Percentiles rank a stretch among this genome's conserved stretches.
Conservation (phyloP, 371 early-diverging fungal species). For the Mucor velutinosus region DNA sequence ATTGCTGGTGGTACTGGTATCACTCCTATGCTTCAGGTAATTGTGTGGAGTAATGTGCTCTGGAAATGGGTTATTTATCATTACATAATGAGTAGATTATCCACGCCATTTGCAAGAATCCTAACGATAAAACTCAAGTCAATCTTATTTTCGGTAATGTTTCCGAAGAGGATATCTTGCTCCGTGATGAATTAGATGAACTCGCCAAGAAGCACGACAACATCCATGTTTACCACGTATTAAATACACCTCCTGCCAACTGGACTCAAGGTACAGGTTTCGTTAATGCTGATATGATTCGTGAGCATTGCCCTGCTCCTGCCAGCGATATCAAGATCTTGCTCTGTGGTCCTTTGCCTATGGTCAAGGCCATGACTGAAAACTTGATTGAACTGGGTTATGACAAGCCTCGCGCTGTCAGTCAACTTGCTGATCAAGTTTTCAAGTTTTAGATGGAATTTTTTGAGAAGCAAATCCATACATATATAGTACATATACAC, state of each 20-base stretch:
- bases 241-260: constrained; percentile 79
- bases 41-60: neutral
- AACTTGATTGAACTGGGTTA: constrained; percentile 70
- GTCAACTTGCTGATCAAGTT: constrained; percentile 79
- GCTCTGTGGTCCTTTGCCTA: constrained; percentile 95
- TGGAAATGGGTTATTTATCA: neutral
- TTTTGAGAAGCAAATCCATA: neutral
- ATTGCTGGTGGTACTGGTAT: constrained; percentile 94
- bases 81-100: constrained; percentile 58
- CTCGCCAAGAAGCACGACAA: constrained; percentile 78
- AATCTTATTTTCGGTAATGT: constrained; percentile 93
- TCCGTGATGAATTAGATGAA: constrained; percentile 82
- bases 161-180: constrained; percentile 85
- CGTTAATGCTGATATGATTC: constrained; percentile 82
- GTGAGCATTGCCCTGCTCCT: constrained; percentile 75
- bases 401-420: constrained; percentile 77
- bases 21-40: constrained; percentile 82
- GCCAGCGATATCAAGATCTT: constrained; percentile 83
- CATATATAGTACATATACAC: neutral
- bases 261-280: constrained; percentile 92
- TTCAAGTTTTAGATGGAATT: constrained; percentile 16
- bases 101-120: constrained; percentile 82
- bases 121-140: constrained; percentile 81
- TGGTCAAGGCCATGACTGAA: constrained; percentile 88
- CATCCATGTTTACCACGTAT: constrained; percentile 82